Evolutionary conservation across 1,284 basidiomycete species (phyloP).

Genomic region (Tilletia walkeri): DNA sequence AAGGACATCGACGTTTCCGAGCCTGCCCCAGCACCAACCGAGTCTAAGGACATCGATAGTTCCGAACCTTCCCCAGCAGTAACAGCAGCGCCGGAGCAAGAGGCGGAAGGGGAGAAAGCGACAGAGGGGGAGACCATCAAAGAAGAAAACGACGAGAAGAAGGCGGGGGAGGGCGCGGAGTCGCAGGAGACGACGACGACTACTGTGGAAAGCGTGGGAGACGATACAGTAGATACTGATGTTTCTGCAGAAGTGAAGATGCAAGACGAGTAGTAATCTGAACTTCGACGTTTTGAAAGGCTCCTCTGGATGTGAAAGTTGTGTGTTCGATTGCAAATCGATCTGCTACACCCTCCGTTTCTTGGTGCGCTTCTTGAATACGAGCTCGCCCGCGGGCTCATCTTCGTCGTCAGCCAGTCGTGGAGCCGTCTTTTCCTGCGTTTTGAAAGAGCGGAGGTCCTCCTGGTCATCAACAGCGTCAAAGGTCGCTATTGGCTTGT

Average conservation of each 20-base stretch:
- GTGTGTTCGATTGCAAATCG: no score
- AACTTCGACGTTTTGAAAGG: no score
- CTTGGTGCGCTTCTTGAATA: constrained; percentile 42
- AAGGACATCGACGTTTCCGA: no score
- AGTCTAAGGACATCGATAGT: background rate
- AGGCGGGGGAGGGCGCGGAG: no score
- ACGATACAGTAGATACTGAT: no score
- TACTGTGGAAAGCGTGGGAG: no score
- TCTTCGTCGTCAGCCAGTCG: constrained; percentile 25
- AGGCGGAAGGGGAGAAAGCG: background rate
- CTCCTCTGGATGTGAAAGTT: no score
- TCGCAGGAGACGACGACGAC: no score
- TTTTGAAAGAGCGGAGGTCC: constrained; percentile 28
- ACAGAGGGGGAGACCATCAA: background rate
- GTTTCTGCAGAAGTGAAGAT: no score
- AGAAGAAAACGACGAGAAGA: background rate
- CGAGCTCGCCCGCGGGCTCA: constrained; percentile 29
- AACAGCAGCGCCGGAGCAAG: background rate
- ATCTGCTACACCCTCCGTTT: background rate
- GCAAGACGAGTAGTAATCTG: no score
- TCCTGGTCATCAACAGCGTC: background rate
- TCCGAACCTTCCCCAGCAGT: background rate
- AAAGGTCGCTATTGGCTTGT: background rate
- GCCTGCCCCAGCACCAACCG: background rate
- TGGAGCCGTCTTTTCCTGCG: constrained; percentile 33